phyloP scores from a whole-genome alignment of 1,284 basidiomycete species.

The Cutaneotrichosporon mucoides region DNA sequence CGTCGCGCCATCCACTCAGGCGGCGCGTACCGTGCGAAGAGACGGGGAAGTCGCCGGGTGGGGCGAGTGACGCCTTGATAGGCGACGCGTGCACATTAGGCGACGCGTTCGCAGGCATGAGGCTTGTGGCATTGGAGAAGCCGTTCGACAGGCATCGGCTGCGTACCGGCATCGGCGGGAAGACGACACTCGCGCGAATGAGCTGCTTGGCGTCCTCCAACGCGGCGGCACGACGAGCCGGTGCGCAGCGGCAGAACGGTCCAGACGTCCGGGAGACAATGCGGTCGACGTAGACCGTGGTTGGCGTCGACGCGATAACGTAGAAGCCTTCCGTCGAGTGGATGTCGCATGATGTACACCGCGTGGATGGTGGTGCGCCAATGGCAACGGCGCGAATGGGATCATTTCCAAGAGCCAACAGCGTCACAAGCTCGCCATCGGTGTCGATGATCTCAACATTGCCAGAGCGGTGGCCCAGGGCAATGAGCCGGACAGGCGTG shows the following conservation, averaged over 20 bases:
- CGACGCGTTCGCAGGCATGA: neutral
- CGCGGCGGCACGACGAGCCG: slow-evolving; percentile 16
- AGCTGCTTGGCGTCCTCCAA: slow-evolving; percentile 19
- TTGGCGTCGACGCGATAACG: slow-evolving; percentile 30
- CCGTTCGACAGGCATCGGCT: slow-evolving; percentile 5
- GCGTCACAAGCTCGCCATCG: slow-evolving; percentile 15
- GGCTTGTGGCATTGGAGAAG: neutral
- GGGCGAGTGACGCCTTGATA: slow-evolving; percentile 8
- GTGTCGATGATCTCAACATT: slow-evolving; percentile 35
- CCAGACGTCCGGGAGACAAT: slow-evolving; percentile 18
- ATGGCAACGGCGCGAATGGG: slow-evolving; percentile 14
- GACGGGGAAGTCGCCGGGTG: slow-evolving; percentile 33
- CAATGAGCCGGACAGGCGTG: slow-evolving; percentile 15
- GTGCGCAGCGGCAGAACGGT: slow-evolving; percentile 30
- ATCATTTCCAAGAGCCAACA: slow-evolving; percentile 1
- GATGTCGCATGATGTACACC: slow-evolving; percentile 32
- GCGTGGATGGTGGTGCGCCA: slow-evolving; percentile 18
- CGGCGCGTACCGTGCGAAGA: slow-evolving; percentile 36
- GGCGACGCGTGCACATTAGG: slow-evolving; percentile 3
- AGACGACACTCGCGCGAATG: slow-evolving; percentile 5
- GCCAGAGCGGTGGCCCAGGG: slow-evolving; percentile 35
- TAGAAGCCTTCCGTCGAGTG: slow-evolving; percentile 30
- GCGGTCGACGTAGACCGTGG: slow-evolving; percentile 32
- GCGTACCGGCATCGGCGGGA: slow-evolving; percentile 6
- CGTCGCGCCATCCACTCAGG: slow-evolving; percentile 23